Conservation (phyloP, 148 eudicot species). For the Fagopyrum homotropicum region DNA sequence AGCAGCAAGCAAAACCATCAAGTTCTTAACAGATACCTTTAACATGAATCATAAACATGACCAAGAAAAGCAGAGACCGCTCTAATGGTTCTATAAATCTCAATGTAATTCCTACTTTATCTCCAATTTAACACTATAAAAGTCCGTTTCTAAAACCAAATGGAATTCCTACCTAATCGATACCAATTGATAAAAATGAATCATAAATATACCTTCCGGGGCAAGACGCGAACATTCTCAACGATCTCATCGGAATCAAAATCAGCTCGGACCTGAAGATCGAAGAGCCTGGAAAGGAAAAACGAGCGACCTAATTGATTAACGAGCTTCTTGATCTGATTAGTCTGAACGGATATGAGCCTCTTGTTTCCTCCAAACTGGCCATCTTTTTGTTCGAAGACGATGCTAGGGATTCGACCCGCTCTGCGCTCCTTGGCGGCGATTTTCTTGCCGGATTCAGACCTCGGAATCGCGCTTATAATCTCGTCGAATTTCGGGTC, state of each 20-base stretch:
- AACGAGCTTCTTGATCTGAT: slow-evolving; percentile 85
- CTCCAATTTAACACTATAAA: not conserved
- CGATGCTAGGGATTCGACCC: slow-evolving; percentile 74
- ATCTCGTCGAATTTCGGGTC: slow-evolving; percentile 62
- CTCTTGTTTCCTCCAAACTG: slow-evolving; percentile 91
- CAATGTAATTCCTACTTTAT: not conserved
- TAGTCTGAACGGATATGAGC: slow-evolving; percentile 59
- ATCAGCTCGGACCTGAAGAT: slow-evolving; percentile 49
- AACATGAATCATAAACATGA: not conserved
- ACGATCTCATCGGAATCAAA: slow-evolving; percentile 49
- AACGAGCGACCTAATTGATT: slow-evolving; percentile 43
- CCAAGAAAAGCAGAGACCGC: not conserved
- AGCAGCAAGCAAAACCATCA: not conserved
- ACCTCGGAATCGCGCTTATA: slow-evolving; percentile 58
- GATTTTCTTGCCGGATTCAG: slow-evolving; percentile 50
- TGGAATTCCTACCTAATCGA: not conserved
- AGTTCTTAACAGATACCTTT: too few species aligned
- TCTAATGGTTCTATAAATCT: not conserved
- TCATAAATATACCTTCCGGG: slow-evolving; percentile 40
- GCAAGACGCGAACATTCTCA: slow-evolving; percentile 75
- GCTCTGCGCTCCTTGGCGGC: slow-evolving; percentile 50
- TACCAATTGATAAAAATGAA: not conserved
- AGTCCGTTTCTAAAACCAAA: not conserved
- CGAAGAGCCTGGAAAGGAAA: slow-evolving; percentile 66
- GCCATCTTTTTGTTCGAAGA: slow-evolving; percentile 89